Base-by-base conservation (phyloP, 108 stramenopile species). In the Skeletonema grethae region DNA sequence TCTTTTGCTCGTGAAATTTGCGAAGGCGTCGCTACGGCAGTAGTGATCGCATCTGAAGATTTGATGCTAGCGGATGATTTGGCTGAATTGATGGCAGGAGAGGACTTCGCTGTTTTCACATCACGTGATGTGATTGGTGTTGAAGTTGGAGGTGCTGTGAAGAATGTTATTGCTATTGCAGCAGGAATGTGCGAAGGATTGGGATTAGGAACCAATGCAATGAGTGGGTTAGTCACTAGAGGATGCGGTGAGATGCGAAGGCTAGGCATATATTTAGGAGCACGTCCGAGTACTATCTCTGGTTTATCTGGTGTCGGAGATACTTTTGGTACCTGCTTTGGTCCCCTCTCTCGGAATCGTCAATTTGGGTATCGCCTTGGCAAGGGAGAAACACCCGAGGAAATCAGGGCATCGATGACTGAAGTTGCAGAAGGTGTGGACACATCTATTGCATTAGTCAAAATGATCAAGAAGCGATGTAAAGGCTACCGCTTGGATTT, bases 161-260 rank as follows among this genome's bases (percentile, higher is more conserved):
- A 98, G 72, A 98, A 98, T 82, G 98, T 98, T 25, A 96, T 98
- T 76, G 98, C 98, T 0, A 73, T 98, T 28, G 98, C 96, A 7
- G 98, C 98, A 34, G 98, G 98, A 32, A 98, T 98, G 98, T 96
- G 95, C 69, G 98, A 98, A 76, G 98, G 95, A 22, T 73, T 98
- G 12, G 98, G 95, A 31, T 75, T 97, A 50, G 98, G 98, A 20
- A 98, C 96, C 22, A 98, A 98, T 65, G 96, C 98, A 34, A 97
- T 96, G 95, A 93, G 94, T 62, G 95, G 93, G 1, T 79, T 98
- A 46, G 96, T 98, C 7, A 98, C 98, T 7, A 83, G 98, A 56
- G 98, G 98, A 9, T 97, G 96, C 84, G 91, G 83, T 12, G 98
- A 98, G 83, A 98, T 98, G 98, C 76, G 94, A 61, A 82, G 97